A percentile compares a stretch with the other conserved stretches of the same genome.
Conservation (phyloP, 768 basidiomycete species). For the Rhodotorula graminis region DNA sequence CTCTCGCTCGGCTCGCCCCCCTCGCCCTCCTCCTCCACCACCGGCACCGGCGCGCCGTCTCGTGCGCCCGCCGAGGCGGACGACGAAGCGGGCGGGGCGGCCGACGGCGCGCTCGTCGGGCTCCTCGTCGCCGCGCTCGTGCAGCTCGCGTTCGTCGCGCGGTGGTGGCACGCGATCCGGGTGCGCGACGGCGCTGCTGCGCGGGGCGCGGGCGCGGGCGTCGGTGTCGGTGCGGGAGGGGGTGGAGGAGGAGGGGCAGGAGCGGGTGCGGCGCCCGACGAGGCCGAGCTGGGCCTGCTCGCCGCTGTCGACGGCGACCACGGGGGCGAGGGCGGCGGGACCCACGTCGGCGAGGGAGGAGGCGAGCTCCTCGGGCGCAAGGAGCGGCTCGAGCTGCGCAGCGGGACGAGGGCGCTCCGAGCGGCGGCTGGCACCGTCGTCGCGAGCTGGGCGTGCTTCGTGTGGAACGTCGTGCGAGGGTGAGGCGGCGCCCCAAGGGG, state of each 20-base stretch:
- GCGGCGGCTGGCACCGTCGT: neutral
- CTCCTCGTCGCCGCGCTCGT: slow-evolving; percentile 9
- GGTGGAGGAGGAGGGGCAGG: neutral
- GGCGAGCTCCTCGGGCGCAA: neutral
- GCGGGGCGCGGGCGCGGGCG: too few species aligned
- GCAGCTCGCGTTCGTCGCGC: slow-evolving; percentile 9
- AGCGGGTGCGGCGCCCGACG: neutral
- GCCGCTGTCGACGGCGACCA: neutral
- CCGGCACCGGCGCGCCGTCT: too few species aligned
- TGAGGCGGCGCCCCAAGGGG: too few species aligned
- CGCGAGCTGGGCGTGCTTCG: slow-evolving; percentile 2
- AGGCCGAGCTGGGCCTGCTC: neutral
- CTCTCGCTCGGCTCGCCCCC: neutral
- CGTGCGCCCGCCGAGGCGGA: neutral
- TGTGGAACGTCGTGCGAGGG: neutral
- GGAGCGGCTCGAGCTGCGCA: neutral
- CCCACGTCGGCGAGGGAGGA: neutral
- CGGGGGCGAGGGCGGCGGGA: neutral
- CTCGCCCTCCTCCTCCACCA: neutral
- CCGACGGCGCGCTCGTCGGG: neutral
- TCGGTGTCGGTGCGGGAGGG: too few species aligned
- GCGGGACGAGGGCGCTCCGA: neutral
- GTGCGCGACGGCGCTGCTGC: neutral
- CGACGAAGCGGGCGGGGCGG: neutral
- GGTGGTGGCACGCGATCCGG: slow-evolving; percentile 10